Conservation (phyloP, 1,284 basidiomycete genomes). For the Irpex rosettiformis region DNA sequence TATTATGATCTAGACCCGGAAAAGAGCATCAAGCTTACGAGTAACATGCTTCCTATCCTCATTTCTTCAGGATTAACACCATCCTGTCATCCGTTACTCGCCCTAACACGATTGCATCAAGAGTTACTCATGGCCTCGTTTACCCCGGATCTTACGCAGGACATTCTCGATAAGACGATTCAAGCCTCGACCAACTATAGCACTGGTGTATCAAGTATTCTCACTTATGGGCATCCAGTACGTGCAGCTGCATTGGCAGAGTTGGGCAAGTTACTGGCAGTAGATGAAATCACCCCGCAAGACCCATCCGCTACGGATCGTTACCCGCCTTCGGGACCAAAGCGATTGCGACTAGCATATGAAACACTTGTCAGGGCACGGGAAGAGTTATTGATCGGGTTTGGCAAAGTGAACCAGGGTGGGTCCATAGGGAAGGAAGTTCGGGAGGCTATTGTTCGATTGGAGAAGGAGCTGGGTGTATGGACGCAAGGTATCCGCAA, state of each 20-base stretch:
- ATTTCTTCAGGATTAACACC: constrained; percentile 50
- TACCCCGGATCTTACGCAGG: constrained; percentile 36
- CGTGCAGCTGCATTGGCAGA: constrained; percentile 76
- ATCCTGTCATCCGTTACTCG: constrained; percentile 74
- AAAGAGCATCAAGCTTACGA: constrained; percentile 58
- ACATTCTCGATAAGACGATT: constrained; percentile 60
- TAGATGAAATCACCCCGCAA: constrained; percentile 53
- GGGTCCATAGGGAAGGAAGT: constrained; percentile 58
- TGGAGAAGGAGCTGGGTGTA: constrained; percentile 67
- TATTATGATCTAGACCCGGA: constrained; percentile 41
- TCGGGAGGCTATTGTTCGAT: constrained; percentile 46
- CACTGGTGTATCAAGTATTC: constrained; percentile 53
- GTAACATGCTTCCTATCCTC: constrained; percentile 62
- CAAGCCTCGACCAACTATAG: constrained; percentile 52
- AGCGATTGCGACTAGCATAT: constrained; percentile 59
- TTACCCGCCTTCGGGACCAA: constrained; percentile 65
- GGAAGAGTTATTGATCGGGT: constrained; percentile 56
- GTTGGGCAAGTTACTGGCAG: constrained; percentile 75
- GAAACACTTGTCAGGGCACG: constrained; percentile 61
- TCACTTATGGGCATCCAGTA: constrained; percentile 73
- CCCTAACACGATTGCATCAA: constrained; percentile 65
- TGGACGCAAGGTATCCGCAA: constrained; percentile 58
- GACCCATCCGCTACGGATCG: constrained; percentile 7
- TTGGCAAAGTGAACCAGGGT: constrained; percentile 58
- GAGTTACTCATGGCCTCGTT: constrained; percentile 60